phyloP scores from a whole-genome alignment of 139 green algal species.

The Coelastrella sp. region DNA sequence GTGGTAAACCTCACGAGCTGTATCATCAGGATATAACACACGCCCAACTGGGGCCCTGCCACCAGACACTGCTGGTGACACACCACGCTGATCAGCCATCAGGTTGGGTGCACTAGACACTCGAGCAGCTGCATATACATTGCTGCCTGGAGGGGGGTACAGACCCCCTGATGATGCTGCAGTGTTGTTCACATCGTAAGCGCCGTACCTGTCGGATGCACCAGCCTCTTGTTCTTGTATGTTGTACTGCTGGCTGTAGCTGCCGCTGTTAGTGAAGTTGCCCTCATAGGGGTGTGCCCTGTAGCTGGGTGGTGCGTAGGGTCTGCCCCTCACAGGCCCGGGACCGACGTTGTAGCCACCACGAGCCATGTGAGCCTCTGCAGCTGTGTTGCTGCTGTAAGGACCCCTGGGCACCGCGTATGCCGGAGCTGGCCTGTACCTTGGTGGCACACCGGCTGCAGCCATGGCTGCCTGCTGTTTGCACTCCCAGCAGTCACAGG shows the following conservation, averaged over 20 bases:
- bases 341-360: neutral
- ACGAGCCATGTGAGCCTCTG: neutral
- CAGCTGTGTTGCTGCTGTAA: neutral
- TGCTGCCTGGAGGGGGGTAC: neutral
- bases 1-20: neutral
- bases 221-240: neutral
- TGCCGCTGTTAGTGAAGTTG: neutral
- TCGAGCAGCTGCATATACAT: neutral
- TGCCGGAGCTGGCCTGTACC: neutral
- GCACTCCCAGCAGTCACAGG: conserved; percentile 17
- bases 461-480: neutral
- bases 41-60: neutral
- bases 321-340: neutral
- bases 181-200: neutral
- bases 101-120: neutral
- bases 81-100: neutral
- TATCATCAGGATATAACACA: neutral
- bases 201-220: neutral
- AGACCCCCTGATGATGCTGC: neutral
- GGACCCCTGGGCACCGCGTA: neutral
- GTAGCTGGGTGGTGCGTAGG: neutral
- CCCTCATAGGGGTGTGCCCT: neutral
- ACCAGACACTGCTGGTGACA: neutral
- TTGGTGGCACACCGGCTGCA: neutral
- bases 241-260: neutral